phyloP scores from a whole-genome alignment of 2,329 filamentous ascomycete species.

The Diplodia scrobiculata region DNA sequence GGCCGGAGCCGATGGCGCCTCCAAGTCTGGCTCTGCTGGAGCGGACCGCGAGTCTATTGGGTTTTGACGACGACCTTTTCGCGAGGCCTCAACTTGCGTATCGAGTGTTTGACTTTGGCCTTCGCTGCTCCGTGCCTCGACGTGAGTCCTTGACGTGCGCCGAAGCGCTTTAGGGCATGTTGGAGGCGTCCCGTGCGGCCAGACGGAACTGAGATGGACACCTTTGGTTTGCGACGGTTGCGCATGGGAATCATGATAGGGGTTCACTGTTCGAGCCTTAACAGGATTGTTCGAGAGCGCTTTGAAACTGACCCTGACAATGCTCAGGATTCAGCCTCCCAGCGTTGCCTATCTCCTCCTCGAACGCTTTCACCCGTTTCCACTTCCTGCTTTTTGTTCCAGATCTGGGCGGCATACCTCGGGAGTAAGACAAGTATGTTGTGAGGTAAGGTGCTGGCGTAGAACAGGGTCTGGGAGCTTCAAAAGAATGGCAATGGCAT shows the following conservation, averaged over 20 bases:
- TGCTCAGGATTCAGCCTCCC: background rate
- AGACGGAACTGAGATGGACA: background rate
- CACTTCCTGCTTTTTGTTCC: background rate
- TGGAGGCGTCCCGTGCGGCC: background rate
- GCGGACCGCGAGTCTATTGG: background rate
- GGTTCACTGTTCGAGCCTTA: background rate
- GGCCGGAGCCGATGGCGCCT: background rate
- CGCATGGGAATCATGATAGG: background rate
- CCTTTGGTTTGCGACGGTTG: background rate
- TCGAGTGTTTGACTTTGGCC: background rate
- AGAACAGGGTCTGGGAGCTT: background rate
- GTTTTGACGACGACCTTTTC: background rate
- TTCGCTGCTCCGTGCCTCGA: slow-evolving; percentile 15
- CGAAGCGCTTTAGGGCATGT: slow-evolving; percentile 1
- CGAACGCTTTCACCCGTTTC: background rate
- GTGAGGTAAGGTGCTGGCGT: background rate
- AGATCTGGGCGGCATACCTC: slow-evolving; percentile 5
- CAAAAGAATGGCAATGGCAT: background rate
- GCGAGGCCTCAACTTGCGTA: background rate
- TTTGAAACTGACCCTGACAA: too few relatives aligned
- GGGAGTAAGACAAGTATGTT: background rate
- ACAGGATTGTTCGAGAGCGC: background rate
- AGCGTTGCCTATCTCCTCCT: background rate
- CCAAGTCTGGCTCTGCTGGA: background rate
- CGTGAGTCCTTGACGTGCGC: slow-evolving; percentile 5